A percentile compares a stretch with the other conserved stretches of the same genome.
phyloP scores from a whole-genome alignment of 2,329 filamentous ascomycete species.

The Clonostachys chloroleuca region DNA sequence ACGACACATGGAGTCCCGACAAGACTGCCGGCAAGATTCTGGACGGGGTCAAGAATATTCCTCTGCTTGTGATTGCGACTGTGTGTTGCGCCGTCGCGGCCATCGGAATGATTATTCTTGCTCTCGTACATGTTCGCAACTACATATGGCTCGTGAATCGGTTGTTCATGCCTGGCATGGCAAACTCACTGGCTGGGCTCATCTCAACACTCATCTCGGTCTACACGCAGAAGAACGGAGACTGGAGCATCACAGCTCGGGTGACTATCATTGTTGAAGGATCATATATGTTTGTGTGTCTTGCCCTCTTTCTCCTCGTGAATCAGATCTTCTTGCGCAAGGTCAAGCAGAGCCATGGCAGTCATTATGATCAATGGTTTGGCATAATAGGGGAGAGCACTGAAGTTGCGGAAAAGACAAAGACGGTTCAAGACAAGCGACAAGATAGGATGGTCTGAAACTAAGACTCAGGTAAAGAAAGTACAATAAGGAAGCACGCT shows the following conservation, averaged over 20 bases:
- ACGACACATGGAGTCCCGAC: slow-evolving; percentile 6
- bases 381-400: neutral
- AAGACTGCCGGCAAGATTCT: slow-evolving; percentile 12
- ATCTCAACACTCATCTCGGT: slow-evolving; percentile 44
- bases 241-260: slow-evolving; percentile 35
- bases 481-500: neutral
- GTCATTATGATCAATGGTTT: slow-evolving; percentile 9
- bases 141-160: slow-evolving; percentile 50
- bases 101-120: slow-evolving; percentile 34
- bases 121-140: slow-evolving; percentile 35
- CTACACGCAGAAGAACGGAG: slow-evolving; percentile 38
- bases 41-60: slow-evolving; percentile 22
- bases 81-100: slow-evolving; percentile 29
- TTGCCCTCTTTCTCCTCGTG: slow-evolving; percentile 19
- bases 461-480: neutral
- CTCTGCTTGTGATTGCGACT: slow-evolving; percentile 35
- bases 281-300: slow-evolving; percentile 14
- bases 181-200: slow-evolving; percentile 44
- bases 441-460: too few relatives aligned
- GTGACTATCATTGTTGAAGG: slow-evolving; percentile 28
- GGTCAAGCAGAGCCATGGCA: slow-evolving; percentile 19
- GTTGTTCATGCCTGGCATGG: slow-evolving; percentile 37
- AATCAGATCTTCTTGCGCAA: slow-evolving; percentile 20
- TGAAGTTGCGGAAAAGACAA: neutral
- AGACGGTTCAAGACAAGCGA: too few relatives aligned